Base-by-base conservation (phyloP, 2,329 filamentous ascomycete species). In the Blastomyces percursus region DNA sequence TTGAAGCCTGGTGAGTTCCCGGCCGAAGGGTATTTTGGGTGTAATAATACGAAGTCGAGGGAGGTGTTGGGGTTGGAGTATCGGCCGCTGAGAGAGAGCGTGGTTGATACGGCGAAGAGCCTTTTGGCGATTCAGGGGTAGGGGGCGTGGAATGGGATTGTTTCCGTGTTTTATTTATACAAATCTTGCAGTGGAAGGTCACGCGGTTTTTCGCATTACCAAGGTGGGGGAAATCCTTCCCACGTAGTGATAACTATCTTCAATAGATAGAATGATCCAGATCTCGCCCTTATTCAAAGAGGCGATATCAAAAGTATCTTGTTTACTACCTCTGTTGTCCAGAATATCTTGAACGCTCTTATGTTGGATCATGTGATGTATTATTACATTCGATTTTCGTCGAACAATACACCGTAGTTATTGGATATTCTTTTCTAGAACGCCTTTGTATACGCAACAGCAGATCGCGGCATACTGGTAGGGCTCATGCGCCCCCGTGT, bases 61-160 rank as follows among this genome's bases (percentile, higher is more conserved):
- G 69, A 76, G 56, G 67, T 79, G 3, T 66, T 79, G 63, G 76
- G 76, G 1, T 63, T 79, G 42, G 68, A 76, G 61, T 79, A 79
- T 66, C 46, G 61, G 44, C 21, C 62, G 11, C 54, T 66, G 42
- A 60, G n/a, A 30, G 62, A 66, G 60, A 63, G 63, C 1, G 65
- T 69, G 35, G 63, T 66, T 51, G 67, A 69, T 61, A 57, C 67
- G 7, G 66, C 66, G 14, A 67, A 67, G 40, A 67, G 66, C 44
- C 61, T 69, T 27, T 55, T 63, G 21, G n/a, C 44, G 3, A 61
- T 62, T 46, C 32, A 59, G 16, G 57, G 57, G 42, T 59, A 46
- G 57, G 19, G 19, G 32, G 8, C 30, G 35, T 2, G n/a, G n/a
- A 55, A 38, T 9, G 19, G 11, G 27, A 6, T 24, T 21, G 3